phyloP scores from a whole-genome alignment of 176 grass and related monocot genomes.

The maize (Zea mays) region DNA sequence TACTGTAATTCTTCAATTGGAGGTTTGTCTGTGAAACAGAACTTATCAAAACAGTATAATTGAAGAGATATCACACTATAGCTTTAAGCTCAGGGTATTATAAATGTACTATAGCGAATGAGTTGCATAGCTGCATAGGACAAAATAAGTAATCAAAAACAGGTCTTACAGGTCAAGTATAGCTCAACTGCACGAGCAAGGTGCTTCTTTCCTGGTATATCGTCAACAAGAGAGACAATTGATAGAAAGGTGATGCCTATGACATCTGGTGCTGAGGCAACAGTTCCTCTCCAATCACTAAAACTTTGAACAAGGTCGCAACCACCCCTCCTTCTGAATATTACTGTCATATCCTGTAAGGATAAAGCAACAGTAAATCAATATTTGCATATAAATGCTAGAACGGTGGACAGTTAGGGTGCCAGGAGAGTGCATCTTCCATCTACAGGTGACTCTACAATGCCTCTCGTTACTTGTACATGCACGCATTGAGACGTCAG shows the following conservation, averaged over 20 bases:
- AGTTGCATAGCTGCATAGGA: background rate
- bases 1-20: slow-evolving; percentile 95
- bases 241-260: slow-evolving; percentile 93
- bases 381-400: slow-evolving; percentile 15
- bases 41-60: slow-evolving; percentile 36
- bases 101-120: slow-evolving; percentile 7
- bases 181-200: slow-evolving; percentile 85
- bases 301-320: slow-evolving; percentile 91
- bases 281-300: slow-evolving; percentile 74
- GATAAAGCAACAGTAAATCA: slow-evolving; percentile 23
- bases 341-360: slow-evolving; percentile 93
- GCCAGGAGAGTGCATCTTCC: background rate
- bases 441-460: background rate
- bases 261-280: slow-evolving; percentile 85
- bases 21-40: slow-evolving; percentile 80
- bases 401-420: background rate
- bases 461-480: background rate
- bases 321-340: slow-evolving; percentile 97
- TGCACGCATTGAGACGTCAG: background rate
- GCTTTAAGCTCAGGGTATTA: slow-evolving; percentile 2
- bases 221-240: slow-evolving; percentile 82
- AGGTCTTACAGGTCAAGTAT: slow-evolving; percentile 85
- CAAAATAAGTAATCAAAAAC: slow-evolving; percentile 25
- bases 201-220: slow-evolving; percentile 69
- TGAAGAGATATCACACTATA: slow-evolving; percentile 23